These are phyloP conservation scores for Colletotrichum ledebouriae DNA, from an alignment of 2,329 filamentous ascomycete species.

Conservation along the genomic window DNA sequence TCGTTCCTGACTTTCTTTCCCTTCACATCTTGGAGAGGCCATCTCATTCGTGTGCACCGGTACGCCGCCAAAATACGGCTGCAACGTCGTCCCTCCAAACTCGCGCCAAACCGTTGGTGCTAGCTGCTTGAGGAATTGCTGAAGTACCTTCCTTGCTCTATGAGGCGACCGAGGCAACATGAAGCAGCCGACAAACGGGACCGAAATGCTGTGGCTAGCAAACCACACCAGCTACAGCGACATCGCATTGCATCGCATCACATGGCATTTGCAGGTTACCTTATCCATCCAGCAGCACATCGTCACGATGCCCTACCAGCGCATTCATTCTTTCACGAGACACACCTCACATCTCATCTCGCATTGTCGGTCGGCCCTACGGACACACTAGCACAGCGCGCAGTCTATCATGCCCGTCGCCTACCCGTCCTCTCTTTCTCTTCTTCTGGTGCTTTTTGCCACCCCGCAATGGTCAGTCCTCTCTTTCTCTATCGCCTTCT, in stretches of 20 bases:
- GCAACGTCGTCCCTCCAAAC: constrained; percentile 17
- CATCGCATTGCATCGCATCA: constrained; percentile 2
- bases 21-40: background rate
- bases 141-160: background rate
- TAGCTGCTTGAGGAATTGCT: constrained; percentile 23
- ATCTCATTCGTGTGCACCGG: constrained; percentile 18
- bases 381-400: constrained; percentile 21
- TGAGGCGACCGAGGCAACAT: constrained; percentile 19
- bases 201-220: constrained; percentile 7
- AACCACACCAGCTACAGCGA: constrained; percentile 12
- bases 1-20: constrained; percentile 8
- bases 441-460: too few species aligned
- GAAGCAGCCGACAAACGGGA: constrained; percentile 24
- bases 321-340: background rate
- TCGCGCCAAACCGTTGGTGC: constrained; percentile 39
- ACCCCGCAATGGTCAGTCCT: background rate
- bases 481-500: background rate
- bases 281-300: background rate
- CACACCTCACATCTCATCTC: constrained; percentile 10
- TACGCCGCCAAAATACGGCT: constrained; percentile 29
- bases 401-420: constrained; percentile 25
- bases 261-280: background rate
- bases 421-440: constrained; percentile 16
- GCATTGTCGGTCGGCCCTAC: constrained; percentile 22
- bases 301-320: background rate